A percentile compares a stretch with the other conserved stretches of the same genome.
These are phyloP conservation scores for Globisporangium paroecandrum DNA, from an alignment of 352 stramenopile species.

Conservation along the genomic window DNA sequence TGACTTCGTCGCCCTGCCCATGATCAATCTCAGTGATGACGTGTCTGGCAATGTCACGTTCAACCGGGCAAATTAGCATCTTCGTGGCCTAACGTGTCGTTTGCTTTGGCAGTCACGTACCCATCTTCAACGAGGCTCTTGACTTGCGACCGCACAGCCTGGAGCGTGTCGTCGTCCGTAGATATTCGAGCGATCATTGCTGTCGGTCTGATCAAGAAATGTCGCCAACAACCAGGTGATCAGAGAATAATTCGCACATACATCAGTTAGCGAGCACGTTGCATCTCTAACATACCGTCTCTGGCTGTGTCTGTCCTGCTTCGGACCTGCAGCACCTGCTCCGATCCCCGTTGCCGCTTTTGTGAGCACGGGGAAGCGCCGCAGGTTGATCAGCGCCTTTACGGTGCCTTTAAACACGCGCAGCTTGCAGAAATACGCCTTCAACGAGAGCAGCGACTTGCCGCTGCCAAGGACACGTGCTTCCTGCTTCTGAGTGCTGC, in stretches of 20 bases:
- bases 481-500: constrained; percentile 4
- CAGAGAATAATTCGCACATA: background rate
- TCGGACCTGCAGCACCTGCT: background rate
- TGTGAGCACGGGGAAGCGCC: constrained; percentile 19
- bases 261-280: background rate
- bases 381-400: constrained; percentile 59
- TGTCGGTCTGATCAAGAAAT: constrained; percentile 16
- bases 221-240: background rate
- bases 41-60: constrained; percentile 29
- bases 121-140: constrained; percentile 59
- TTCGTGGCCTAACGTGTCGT: background rate
- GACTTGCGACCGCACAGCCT: constrained; percentile 49
- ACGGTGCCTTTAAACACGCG: constrained; percentile 68
- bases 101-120: constrained; percentile 16
- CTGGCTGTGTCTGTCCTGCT: background rate
- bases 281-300: background rate
- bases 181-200: constrained; percentile 38
- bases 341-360: background rate
- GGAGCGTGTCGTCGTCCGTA: constrained; percentile 30
- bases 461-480: constrained; percentile 10
- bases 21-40: constrained; percentile 48
- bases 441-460: constrained; percentile 60
- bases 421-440: constrained; percentile 64
- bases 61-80: background rate
- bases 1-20: constrained; percentile 27